Percentiles rank a stretch among this genome's conserved stretches.
phyloP scores from a whole-genome alignment of 106 monocot species.

The Dioscorea dumetorum region DNA sequence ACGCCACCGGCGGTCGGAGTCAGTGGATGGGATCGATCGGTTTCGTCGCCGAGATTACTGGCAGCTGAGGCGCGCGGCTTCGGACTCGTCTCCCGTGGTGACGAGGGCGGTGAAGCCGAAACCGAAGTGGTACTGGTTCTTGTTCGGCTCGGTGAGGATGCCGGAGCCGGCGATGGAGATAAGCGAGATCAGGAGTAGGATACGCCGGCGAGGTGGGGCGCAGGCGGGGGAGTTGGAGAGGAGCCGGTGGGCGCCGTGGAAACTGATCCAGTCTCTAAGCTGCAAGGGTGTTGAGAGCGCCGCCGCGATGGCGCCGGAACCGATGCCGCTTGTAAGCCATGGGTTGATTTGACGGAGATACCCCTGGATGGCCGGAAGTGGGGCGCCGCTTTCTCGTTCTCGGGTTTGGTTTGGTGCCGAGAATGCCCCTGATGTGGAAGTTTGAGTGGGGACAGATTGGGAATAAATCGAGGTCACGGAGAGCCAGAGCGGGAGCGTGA shows the following conservation, averaged over 20 bases:
- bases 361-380: too few species aligned
- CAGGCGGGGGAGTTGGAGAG: not conserved
- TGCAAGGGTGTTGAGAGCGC: slow-evolving; percentile 1
- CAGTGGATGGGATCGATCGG: not conserved
- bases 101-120: not conserved
- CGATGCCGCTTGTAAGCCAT: not conserved
- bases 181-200: slow-evolving; percentile 2
- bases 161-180: slow-evolving; percentile 9
- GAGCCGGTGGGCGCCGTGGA: slow-evolving; percentile 7
- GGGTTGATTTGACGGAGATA: not conserved
- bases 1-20: not conserved
- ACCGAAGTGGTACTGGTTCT: slow-evolving; percentile 14
- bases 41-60: too few species aligned
- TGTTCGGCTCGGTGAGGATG: slow-evolving; percentile 7
- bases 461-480: not conserved
- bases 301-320: not conserved
- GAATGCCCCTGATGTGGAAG: not conserved
- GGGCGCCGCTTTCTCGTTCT: not conserved
- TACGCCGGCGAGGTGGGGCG: not conserved
- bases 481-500: too few species aligned
- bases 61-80: not conserved
- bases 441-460: not conserved
- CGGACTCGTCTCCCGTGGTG: not conserved
- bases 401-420: not conserved
- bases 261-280: slow-evolving; percentile 7